phyloP scores from a whole-genome alignment of 805 yeast genomes.

The Phaffomyces opuntiae region DNA sequence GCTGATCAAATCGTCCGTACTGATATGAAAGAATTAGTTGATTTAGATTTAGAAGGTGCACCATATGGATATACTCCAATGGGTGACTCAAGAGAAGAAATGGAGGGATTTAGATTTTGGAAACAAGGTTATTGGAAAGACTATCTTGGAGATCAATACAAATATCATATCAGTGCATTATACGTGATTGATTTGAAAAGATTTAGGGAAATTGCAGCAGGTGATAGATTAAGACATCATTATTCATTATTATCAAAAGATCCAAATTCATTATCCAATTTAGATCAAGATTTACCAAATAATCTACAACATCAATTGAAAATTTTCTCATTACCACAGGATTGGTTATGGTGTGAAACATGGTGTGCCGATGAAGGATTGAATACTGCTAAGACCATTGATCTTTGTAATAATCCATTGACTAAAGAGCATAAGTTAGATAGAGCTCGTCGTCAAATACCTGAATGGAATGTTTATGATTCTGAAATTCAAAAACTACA shows the following conservation, averaged over 20 bases:
- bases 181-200: slow-evolving; percentile 69
- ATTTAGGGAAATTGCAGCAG: slow-evolving; percentile 63
- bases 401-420: slow-evolving; percentile 76
- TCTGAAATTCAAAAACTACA: slow-evolving; percentile 36
- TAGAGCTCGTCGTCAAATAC: slow-evolving; percentile 66
- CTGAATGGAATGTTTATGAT: slow-evolving; percentile 73
- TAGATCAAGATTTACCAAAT: slow-evolving; percentile 94
- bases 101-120: slow-evolving; percentile 90
- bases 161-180: slow-evolving; percentile 76
- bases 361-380: slow-evolving; percentile 73
- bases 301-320: slow-evolving; percentile 64
- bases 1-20: slow-evolving; percentile 78
- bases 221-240: slow-evolving; percentile 75
- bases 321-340: slow-evolving; percentile 68
- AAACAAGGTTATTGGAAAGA: slow-evolving; percentile 85
- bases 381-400: slow-evolving; percentile 66
- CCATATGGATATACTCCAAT: slow-evolving; percentile 85
- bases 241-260: slow-evolving; percentile 79
- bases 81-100: slow-evolving; percentile 74
- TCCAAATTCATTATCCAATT: slow-evolving; percentile 68
- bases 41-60: slow-evolving; percentile 67
- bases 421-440: slow-evolving; percentile 75
- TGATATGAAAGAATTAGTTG: slow-evolving; percentile 62
- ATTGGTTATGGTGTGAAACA: slow-evolving; percentile 92
- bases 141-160: slow-evolving; percentile 42